A percentile compares a stretch with the other conserved stretches of the same genome.
Conservation (phyloP, 2,329 filamentous ascomycete species). For the Penicillium sp. region DNA sequence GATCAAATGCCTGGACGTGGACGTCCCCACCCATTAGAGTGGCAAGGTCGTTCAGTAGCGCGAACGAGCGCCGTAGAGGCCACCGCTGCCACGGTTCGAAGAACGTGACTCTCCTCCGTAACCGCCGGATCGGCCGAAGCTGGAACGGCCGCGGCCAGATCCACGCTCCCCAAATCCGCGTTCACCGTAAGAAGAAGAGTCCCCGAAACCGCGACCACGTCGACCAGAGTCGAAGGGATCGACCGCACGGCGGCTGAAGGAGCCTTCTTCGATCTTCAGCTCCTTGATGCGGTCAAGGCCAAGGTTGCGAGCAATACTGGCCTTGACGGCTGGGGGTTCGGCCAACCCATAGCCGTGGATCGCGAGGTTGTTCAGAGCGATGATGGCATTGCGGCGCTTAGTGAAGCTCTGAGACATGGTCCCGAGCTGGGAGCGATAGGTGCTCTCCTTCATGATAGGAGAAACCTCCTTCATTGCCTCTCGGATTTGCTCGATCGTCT, state of each 20-base stretch:
- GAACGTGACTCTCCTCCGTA: slow-evolving; percentile 2
- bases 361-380: slow-evolving; percentile 41
- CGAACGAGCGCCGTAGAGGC: slow-evolving; percentile 4
- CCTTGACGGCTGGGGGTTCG: slow-evolving; percentile 31
- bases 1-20: not conserved
- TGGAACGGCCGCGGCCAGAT: slow-evolving; percentile 1
- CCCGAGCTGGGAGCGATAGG: slow-evolving; percentile 27
- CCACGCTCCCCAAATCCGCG: not conserved
- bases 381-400: slow-evolving; percentile 38
- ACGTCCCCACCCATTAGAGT: no score
- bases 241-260: not conserved
- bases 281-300: slow-evolving; percentile 24
- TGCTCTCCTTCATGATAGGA: slow-evolving; percentile 18
- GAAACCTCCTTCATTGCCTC: slow-evolving; percentile 31
- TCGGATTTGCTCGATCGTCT: slow-evolving; percentile 37
- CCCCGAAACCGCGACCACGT: slow-evolving; percentile 3
- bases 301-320: slow-evolving; percentile 22
- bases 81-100: not conserved
- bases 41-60: slow-evolving; percentile 5
- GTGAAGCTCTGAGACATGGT: slow-evolving; percentile 19
- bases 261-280: slow-evolving; percentile 16
- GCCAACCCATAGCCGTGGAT: slow-evolving; percentile 45
- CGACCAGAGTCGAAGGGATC: not conserved
- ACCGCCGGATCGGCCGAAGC: slow-evolving; percentile 1
- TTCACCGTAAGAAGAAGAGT: not conserved